Percentiles rank a stretch among this genome's conserved stretches.
Conservation (phyloP, 768 basidiomycete species). For the Psilocybe subaeruginosa region DNA sequence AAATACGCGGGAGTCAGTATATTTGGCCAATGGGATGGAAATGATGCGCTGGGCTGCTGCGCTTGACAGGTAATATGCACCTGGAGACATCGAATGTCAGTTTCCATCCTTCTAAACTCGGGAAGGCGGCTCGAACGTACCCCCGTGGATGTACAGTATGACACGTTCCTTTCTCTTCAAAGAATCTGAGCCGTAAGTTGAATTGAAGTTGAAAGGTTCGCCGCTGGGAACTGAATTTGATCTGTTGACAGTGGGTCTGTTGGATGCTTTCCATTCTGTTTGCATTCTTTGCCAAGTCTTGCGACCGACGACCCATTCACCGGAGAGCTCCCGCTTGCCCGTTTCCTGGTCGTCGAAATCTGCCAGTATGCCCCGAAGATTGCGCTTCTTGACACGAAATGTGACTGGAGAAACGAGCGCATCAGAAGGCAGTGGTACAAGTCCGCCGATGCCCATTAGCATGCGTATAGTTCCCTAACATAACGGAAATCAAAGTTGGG, state of each 20-base stretch:
- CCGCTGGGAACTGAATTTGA: neutral
- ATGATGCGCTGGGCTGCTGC: constrained; percentile 89
- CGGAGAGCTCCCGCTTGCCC: constrained; percentile 80
- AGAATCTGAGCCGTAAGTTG: constrained; percentile 15
- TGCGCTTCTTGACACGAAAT: constrained; percentile 75
- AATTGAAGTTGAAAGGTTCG: constrained; percentile 6
- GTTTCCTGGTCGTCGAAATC: constrained; percentile 75
- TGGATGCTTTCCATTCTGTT: constrained; percentile 70
- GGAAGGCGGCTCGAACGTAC: constrained; percentile 41
- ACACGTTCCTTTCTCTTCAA: constrained; percentile 69
- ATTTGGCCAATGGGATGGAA: constrained; percentile 89
- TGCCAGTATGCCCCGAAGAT: constrained; percentile 79
- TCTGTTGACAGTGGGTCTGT: constrained; percentile 17
- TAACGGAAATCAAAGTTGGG: constrained; percentile 1
- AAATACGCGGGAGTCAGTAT: constrained; percentile 88
- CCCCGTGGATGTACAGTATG: constrained; percentile 93
- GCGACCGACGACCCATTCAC: constrained; percentile 97
- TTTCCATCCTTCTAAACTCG: neutral
- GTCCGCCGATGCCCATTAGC: constrained; percentile 78
- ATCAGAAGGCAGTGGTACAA: constrained; percentile 88
- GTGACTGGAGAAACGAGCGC: constrained; percentile 95
- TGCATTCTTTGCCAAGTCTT: constrained; percentile 89
- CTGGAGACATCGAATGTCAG: constrained; percentile 35
- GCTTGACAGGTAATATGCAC: constrained; percentile 92
- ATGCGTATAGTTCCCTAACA: constrained; percentile 51